Base-by-base conservation (phyloP, 345 rosid species). In the Ailanthus altissimus region DNA sequence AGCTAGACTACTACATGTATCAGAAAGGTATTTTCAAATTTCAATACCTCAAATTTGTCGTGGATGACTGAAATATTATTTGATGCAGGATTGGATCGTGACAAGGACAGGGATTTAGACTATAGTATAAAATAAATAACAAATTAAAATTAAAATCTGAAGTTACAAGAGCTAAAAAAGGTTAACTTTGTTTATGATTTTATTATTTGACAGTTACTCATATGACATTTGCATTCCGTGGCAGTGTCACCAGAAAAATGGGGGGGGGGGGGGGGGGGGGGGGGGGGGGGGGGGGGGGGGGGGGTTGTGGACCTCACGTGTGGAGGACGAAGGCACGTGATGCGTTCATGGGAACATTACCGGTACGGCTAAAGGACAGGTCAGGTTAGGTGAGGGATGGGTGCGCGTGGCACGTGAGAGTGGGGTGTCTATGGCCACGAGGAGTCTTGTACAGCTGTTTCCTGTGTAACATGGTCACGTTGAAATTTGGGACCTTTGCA, bases 321-420 rank as follows among this genome's bases (percentile, higher is more conserved):
- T 46, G 21, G 28, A 10, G 54, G 68, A 47, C n/a, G 5, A 4
- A 9, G 54, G 46, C 85, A 82, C 84, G 88, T 81, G 85, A 67
- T 12, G 65, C 20, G 8, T 20, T 51, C 21, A 42, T 6, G 10
- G 23, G 67, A 67, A 68, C 68, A 64, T 32, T 47, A 68, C 61
- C 42, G 32, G 85, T 84, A 81, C 86, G 86, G 88, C 47, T 12
- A 62, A 77, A 70, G 85, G 82, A 83, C 84, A 66, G 82, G 82
- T 80, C 81, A 54, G 65, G 72, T 82, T 79, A 6, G 75, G 80
- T 60, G 21, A 43, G 73, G 54, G 76, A 49, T 6, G 80, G 78
- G 46, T 9, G 67, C 56, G 81, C 63, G 68, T 47, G 79, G 81
- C 75, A 46, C 78, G 82, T 77, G 87, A 67, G 77, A 63, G 69